A percentile compares a stretch with the other conserved stretches of the same genome.
phyloP scores from a whole-genome alignment of 1,284 basidiomycete species.

The Marasmius sp. region DNA sequence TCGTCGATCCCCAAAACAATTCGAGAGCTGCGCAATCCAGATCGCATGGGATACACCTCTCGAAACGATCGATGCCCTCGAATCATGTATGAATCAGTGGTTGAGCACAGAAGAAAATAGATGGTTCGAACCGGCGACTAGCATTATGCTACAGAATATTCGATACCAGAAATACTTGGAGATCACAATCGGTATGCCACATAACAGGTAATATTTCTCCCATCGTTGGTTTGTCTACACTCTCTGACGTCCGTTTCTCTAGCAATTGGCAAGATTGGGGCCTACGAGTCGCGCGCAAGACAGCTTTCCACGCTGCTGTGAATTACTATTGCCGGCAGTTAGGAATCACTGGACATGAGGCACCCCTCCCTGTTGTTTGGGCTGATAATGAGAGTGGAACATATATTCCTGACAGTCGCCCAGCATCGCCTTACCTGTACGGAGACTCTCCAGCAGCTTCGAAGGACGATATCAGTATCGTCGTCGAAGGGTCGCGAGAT shows the following conservation, averaged over 20 bases:
- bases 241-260: neutral
- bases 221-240: neutral
- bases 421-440: neutral
- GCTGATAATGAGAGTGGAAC: conserved; percentile 33
- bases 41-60: conserved; percentile 73
- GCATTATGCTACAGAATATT: conserved; percentile 60
- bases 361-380: conserved; percentile 58
- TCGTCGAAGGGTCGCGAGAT: neutral
- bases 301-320: conserved; percentile 75
- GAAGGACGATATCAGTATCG: neutral
- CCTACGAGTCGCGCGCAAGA: conserved; percentile 55
- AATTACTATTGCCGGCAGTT: conserved; percentile 69
- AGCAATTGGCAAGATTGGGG: conserved; percentile 59
- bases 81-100: conserved; percentile 68
- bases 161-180: conserved; percentile 63
- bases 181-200: conserved; percentile 65
- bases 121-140: conserved; percentile 70
- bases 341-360: conserved; percentile 58
- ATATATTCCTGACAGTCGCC: neutral
- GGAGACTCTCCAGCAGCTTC: neutral
- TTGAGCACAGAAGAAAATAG: conserved; percentile 72
- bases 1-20: conserved; percentile 71
- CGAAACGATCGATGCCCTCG: conserved; percentile 66
- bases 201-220: conserved; percentile 55
- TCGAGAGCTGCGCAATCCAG: conserved; percentile 65